Percentiles rank a stretch among this genome's conserved stretches.
phyloP scores from a whole-genome alignment of 169 alveolate genomes.

The Plasmodium chabaudi region DNA sequence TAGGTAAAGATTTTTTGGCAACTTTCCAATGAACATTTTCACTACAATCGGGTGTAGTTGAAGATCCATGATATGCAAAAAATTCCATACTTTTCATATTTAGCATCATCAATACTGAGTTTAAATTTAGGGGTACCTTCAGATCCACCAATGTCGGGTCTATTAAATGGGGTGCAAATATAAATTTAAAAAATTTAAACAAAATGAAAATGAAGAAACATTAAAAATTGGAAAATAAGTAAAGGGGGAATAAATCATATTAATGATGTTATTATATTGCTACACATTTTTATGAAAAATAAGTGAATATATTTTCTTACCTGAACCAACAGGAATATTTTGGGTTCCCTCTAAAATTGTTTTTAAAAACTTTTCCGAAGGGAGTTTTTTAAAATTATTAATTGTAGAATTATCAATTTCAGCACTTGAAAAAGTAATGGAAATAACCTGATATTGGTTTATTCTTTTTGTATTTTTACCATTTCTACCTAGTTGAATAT shows the following conservation, averaged over 20 bases:
- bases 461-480: conserved; percentile 32
- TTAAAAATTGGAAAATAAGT: background rate
- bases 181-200: background rate
- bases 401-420: conserved; percentile 86
- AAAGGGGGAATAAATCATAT: background rate
- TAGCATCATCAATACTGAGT: conserved; percentile 88
- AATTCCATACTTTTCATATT: conserved; percentile 85
- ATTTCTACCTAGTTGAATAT: no score
- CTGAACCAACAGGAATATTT: conserved; percentile 65
- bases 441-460: conserved; percentile 88
- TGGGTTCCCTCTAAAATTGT: conserved; percentile 82
- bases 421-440: conserved; percentile 89
- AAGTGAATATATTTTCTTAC: conserved; percentile 6
- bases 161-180: background rate
- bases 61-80: conserved; percentile 89
- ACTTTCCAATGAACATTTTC: conserved; percentile 90
- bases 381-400: conserved; percentile 82
- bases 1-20: conserved; percentile 89
- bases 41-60: conserved; percentile 87
- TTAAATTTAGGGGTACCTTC: conserved; percentile 82
- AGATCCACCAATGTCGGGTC: conserved; percentile 80
- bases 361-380: conserved; percentile 87
- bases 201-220: conserved; percentile 6
- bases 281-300: conserved; percentile 21
- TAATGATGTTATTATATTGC: conserved; percentile 35